Base-by-base conservation (phyloP, 495 filamentous ascomycete species). In the Aspergillus indologenus region DNA sequence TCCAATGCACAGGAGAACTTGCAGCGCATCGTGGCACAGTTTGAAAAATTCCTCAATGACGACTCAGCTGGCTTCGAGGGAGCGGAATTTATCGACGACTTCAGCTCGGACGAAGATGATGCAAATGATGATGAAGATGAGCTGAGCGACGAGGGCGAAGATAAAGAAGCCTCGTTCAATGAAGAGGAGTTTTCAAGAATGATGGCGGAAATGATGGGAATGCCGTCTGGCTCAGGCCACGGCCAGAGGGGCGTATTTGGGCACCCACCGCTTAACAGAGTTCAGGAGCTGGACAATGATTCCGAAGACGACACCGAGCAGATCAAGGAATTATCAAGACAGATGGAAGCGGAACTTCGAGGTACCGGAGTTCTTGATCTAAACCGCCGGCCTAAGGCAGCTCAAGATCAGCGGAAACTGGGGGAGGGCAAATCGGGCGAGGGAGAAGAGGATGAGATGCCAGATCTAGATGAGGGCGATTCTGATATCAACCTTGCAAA, bases 121-220 rank as follows among this genome's bases (percentile, higher is more conserved):
- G 83, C 87, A 24, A 81, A 85, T 20, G 78, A 85, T 40, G 79
- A 83, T 18, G 85, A 84, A n/a, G n/a, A n/a, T 12, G 78, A 80
- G 3, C 63, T 72, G 12, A 76, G 72, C 57, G 79, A 62, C 66
- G 79, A 82, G 21, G 85, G 83, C 20, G 87, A 94, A 65, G 90
- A 94, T 62, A 86, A 85, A 60, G 87, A 89, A 53, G 83, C 88
- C 1, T 86, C 84, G 34, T 91, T 95, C 61, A 85, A 96, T 64
- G 92, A 96, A 72, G 85, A 87, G 23, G 88, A 92, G 59, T 96
- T 96, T 65, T 77, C 87, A 18, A 78, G 66, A 50, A 90, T 96
- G 87, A 96, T 98, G 91, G 85, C 86, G 54, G 91, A 96, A 68
- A 96, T 96, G 90, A 94, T 94, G 90, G 90, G 90, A 12, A 78